Evolutionary conservation across 1,284 basidiomycete genomes (phyloP).

Genomic region (Trichosporon coremiiforme): DNA sequence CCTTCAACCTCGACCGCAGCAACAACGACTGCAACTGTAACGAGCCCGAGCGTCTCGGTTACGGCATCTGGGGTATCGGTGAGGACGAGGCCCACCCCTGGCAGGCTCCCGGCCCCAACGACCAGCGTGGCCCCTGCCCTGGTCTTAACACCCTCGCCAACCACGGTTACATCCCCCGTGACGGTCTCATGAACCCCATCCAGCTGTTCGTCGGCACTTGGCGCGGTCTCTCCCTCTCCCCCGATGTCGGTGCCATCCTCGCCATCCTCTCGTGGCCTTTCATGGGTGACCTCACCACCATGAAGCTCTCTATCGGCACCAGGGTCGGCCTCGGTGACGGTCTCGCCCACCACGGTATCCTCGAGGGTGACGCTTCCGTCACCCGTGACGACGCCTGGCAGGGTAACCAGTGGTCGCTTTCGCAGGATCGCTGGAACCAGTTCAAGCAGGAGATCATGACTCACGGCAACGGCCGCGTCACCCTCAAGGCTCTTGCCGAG

Average conservation of each 20-base stretch:
- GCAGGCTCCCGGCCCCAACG: constrained; percentile 35
- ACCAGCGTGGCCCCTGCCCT: constrained; percentile 49
- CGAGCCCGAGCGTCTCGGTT: constrained; percentile 9
- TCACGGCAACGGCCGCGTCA: constrained; percentile 21
- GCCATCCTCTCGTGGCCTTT: constrained; percentile 37
- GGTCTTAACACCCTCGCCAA: constrained; percentile 53
- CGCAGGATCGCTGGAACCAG: constrained; percentile 21
- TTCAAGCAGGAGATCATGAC: constrained; percentile 25
- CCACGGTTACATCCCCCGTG: constrained; percentile 43
- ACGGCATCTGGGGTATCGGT: constrained; percentile 24
- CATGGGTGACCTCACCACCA: constrained; percentile 43
- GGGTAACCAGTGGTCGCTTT: constrained; percentile 26
- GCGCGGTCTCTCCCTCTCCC: constrained; percentile 41
- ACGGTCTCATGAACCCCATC: constrained; percentile 45
- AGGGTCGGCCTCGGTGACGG: constrained; percentile 26
- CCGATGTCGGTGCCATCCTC: constrained; percentile 44
- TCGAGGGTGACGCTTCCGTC: constrained; percentile 34
- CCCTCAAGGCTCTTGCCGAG: constrained; percentile 23
- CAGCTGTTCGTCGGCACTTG: constrained; percentile 38
- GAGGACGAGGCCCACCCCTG: constrained; percentile 40
- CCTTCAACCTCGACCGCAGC: constrained; percentile 22
- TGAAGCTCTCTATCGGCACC: constrained; percentile 37
- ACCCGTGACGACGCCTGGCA: constrained; percentile 30
- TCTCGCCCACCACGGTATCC: constrained; percentile 27
- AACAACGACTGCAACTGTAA: constrained; percentile 1